Percentiles rank a stretch among this genome's conserved stretches.
Conservation (phyloP, 2,329 filamentous ascomycete genomes). For the Aphanoascus verrucosus region DNA sequence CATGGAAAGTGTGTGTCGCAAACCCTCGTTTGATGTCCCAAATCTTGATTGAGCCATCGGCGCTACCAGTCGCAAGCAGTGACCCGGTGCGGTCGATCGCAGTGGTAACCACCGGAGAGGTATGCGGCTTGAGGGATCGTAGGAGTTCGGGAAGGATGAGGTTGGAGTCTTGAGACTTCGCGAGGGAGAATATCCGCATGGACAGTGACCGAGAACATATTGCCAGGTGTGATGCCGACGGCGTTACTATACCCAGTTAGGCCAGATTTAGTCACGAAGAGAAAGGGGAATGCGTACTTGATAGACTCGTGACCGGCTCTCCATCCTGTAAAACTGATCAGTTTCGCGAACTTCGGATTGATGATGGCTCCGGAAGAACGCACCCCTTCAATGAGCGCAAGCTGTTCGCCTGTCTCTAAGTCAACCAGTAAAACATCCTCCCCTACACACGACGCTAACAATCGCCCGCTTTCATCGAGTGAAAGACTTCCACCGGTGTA, state of each 20-base stretch:
- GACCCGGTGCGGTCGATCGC: slow-evolving; percentile 80
- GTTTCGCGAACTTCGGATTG: not conserved
- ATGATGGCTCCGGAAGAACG: slow-evolving; percentile 23
- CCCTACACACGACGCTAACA: slow-evolving; percentile 80
- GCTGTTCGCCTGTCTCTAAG: slow-evolving; percentile 66
- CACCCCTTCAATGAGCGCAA: slow-evolving; percentile 81
- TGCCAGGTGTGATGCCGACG: slow-evolving; percentile 75
- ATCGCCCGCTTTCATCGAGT: slow-evolving; percentile 66
- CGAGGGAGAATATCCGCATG: slow-evolving; percentile 79
- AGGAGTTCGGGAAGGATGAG: slow-evolving; percentile 56
- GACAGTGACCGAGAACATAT: slow-evolving; percentile 90
- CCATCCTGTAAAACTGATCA: slow-evolving; percentile 48
- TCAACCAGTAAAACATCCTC: slow-evolving; percentile 87
- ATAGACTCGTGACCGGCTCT: slow-evolving; percentile 38
- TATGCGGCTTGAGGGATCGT: slow-evolving; percentile 78
- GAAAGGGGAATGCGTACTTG: slow-evolving; percentile 25
- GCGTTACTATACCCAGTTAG: slow-evolving; percentile 53
- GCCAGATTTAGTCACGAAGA: slow-evolving; percentile 11
- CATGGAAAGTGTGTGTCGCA: slow-evolving; percentile 88
- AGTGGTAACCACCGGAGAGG: slow-evolving; percentile 76
- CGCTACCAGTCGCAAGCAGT: slow-evolving; percentile 80
- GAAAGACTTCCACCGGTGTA: slow-evolving; percentile 85
- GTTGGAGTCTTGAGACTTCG: slow-evolving; percentile 45
- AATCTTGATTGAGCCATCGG: slow-evolving; percentile 88
- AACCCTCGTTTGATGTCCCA: slow-evolving; percentile 91